Evolutionary conservation across 176 grass and related monocot species (phyloP).

Genomic region (Rhynchospora breviuscula): DNA sequence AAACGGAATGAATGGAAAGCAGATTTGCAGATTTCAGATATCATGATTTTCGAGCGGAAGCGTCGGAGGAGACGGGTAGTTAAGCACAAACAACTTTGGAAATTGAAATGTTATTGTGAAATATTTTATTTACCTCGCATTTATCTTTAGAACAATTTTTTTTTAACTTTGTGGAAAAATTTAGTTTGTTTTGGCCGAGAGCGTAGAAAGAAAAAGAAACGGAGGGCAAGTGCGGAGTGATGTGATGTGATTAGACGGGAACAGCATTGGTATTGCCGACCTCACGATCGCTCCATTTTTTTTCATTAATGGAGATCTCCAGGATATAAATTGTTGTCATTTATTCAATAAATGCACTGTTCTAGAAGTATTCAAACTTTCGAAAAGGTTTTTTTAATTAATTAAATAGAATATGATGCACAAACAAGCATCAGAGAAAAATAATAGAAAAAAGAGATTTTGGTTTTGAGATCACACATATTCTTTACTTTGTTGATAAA

Average conservation of each 20-base stretch:
- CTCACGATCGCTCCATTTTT: neutral
- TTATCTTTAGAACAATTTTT: neutral
- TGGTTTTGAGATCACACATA: too few species aligned
- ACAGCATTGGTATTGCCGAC: neutral
- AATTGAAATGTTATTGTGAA: slow-evolving; percentile 14
- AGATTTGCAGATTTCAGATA: slow-evolving; percentile 1
- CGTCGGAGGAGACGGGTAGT: slow-evolving; percentile 4
- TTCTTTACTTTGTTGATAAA: too few species aligned
- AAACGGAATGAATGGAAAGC: neutral
- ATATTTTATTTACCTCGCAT: slow-evolving; percentile 2
- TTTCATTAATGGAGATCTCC: neutral
- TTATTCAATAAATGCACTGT: neutral
- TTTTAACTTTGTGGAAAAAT: neutral
- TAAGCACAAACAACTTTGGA: slow-evolving; percentile 17
- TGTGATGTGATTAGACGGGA: slow-evolving; percentile 27
- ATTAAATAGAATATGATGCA: too few species aligned
- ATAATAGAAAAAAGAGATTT: too few species aligned
- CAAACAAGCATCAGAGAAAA: too few species aligned
- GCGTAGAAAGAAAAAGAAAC: neutral
- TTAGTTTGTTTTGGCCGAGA: neutral
- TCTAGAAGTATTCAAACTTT: neutral
- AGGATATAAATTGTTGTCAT: neutral
- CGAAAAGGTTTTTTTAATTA: too few species aligned
- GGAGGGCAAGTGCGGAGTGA: neutral
- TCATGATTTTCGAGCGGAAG: neutral